These are phyloP conservation scores for Myriangium duriaei DNA, from an alignment of 2,329 filamentous ascomycete genomes.

Conservation along the genomic window DNA sequence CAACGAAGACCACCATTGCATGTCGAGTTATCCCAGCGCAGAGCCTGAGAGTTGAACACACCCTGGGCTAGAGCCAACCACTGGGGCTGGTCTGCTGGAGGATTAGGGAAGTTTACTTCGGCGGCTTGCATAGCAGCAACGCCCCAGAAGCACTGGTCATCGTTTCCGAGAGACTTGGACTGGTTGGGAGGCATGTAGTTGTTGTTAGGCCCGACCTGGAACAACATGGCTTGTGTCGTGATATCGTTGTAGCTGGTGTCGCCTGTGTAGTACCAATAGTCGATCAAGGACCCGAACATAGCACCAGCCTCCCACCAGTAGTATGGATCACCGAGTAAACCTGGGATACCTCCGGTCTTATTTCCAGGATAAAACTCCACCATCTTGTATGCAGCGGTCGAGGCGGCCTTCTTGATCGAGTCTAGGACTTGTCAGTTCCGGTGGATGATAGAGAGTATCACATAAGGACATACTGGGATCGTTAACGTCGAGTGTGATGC, in stretches of 20 bases:
- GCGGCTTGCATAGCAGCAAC: slow-evolving; percentile 45
- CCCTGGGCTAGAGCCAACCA: slow-evolving; percentile 34
- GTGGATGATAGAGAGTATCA: background rate
- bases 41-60: slow-evolving; percentile 28
- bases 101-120: slow-evolving; percentile 36
- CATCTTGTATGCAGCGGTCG: slow-evolving; percentile 34
- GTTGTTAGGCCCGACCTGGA: slow-evolving; percentile 44
- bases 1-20: slow-evolving; percentile 28
- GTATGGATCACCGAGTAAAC: slow-evolving; percentile 50
- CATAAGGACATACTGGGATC: slow-evolving; percentile 10
- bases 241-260: slow-evolving; percentile 51
- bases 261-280: slow-evolving; percentile 58
- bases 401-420: slow-evolving; percentile 33
- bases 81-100: slow-evolving; percentile 27
- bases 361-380: slow-evolving; percentile 43
- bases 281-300: slow-evolving; percentile 55
- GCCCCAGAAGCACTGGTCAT: slow-evolving; percentile 48
- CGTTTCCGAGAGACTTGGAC: slow-evolving; percentile 31
- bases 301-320: slow-evolving; percentile 59
- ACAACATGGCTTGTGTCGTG: slow-evolving; percentile 43
- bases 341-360: slow-evolving; percentile 37
- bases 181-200: slow-evolving; percentile 45
- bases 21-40: slow-evolving; percentile 25
- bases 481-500: slow-evolving; percentile 15
- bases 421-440: slow-evolving; percentile 16